Percentiles rank a stretch among this genome's conserved stretches.
phyloP scores from a whole-genome alignment of 2,329 filamentous ascomycete species.

The Fusarium praegraminearum region DNA sequence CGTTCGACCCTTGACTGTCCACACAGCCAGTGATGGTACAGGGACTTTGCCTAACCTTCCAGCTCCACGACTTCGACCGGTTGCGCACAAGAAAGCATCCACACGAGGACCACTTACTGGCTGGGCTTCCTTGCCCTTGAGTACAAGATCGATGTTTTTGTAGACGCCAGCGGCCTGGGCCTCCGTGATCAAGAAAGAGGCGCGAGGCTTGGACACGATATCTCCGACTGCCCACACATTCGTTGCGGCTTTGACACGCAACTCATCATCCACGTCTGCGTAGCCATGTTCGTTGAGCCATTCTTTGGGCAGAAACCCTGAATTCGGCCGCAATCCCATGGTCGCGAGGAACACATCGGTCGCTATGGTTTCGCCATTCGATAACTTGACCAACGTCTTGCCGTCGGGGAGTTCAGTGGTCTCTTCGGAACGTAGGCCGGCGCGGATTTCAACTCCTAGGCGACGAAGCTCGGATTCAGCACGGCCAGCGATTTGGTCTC shows the following conservation, averaged over 20 bases:
- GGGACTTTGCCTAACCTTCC: slow-evolving; percentile 62
- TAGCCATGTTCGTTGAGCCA: slow-evolving; percentile 60
- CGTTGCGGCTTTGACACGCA: slow-evolving; percentile 59
- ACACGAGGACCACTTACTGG: slow-evolving; percentile 61
- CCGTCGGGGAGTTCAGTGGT: slow-evolving; percentile 54
- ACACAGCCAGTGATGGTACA: slow-evolving; percentile 64
- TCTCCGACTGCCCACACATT: slow-evolving; percentile 68
- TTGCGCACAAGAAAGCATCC: slow-evolving; percentile 62
- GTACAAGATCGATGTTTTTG: slow-evolving; percentile 64
- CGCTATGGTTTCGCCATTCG: slow-evolving; percentile 59
- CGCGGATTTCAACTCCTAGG: slow-evolving; percentile 63
- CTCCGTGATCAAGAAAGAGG: slow-evolving; percentile 71
- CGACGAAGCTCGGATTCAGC: slow-evolving; percentile 63
- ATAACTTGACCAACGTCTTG: slow-evolving; percentile 62
- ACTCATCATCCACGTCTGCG: slow-evolving; percentile 63
- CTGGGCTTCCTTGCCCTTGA: slow-evolving; percentile 59
- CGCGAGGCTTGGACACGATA: slow-evolving; percentile 62
- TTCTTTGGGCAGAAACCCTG: slow-evolving; percentile 61
- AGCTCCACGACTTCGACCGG: slow-evolving; percentile 63
- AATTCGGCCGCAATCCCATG: slow-evolving; percentile 67
- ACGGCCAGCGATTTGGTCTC: slow-evolving; percentile 58
- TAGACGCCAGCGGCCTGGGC: slow-evolving; percentile 66
- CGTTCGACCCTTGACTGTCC: slow-evolving; percentile 64
- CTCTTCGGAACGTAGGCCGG: slow-evolving; percentile 56
- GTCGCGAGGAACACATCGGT: slow-evolving; percentile 70